Evolutionary conservation across 2,329 filamentous ascomycete genomes (phyloP).

Genomic region (Colletotrichum lini): DNA sequence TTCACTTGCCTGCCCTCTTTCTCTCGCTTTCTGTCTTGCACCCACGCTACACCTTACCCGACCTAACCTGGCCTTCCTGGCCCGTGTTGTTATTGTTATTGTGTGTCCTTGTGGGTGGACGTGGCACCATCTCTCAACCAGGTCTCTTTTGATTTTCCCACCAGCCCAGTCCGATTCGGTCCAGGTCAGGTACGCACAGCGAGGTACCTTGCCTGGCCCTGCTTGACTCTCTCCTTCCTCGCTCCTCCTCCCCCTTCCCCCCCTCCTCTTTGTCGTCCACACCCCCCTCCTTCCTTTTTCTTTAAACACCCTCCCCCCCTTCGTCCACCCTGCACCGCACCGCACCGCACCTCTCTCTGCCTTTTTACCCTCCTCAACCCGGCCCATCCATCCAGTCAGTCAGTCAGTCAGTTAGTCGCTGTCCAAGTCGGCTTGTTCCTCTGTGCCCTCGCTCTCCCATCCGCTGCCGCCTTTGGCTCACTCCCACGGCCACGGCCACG

Average conservation of each 20-base stretch:
- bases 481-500: constrained; percentile 22
- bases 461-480: constrained; percentile 38
- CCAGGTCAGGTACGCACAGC: constrained; percentile 20
- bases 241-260: constrained; percentile 1
- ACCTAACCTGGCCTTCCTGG: background rate
- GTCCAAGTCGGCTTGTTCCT: constrained; percentile 8
- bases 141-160: constrained; percentile 4
- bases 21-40: constrained; percentile 10
- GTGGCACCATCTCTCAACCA: constrained; percentile 8
- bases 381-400: constrained; percentile 14
- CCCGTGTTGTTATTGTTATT: background rate
- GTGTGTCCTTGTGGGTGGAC: background rate
- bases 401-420: constrained; percentile 16
- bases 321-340: constrained; percentile 6
- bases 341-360: background rate
- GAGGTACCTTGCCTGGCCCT: constrained; percentile 4
- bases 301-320: constrained; percentile 38
- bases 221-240: constrained; percentile 1
- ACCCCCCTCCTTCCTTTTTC: constrained; percentile 27
- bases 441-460: constrained; percentile 38
- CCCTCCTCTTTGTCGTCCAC: constrained; percentile 1
- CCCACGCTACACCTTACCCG: constrained; percentile 16
- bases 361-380: constrained; percentile 6
- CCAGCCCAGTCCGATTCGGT: constrained; percentile 8
- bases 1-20: constrained; percentile 9